Conservation (phyloP, 129 eudicot species). For the Erigeron canadensis region DNA sequence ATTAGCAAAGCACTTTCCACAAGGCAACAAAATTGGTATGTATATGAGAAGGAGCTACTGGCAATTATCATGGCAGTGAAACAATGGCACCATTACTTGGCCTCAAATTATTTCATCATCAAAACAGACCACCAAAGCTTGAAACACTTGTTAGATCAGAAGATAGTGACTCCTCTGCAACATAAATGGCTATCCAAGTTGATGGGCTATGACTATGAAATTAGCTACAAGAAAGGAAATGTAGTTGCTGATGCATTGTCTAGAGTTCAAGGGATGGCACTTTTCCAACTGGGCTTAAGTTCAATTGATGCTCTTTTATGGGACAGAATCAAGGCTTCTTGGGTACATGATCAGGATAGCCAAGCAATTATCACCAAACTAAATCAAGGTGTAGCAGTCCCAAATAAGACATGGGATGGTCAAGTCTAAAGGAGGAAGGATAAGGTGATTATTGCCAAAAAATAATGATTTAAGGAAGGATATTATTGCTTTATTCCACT, state of each 20-base stretch:
- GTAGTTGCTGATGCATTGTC: background rate
- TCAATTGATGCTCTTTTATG: background rate
- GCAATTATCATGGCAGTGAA: background rate
- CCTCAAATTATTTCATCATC: background rate
- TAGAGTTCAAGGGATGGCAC: background rate
- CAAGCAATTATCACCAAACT: too few species aligned
- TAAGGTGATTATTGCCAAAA: background rate
- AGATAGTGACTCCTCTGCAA: too few species aligned
- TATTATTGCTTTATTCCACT: background rate
- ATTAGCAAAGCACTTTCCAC: background rate
- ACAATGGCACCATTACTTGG: background rate
- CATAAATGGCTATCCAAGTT: background rate
- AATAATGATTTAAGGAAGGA: background rate
- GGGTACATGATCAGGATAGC: too few species aligned
- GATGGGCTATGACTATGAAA: background rate
- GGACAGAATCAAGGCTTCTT: background rate
- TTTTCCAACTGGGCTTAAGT: too few species aligned
- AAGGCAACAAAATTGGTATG: background rate
- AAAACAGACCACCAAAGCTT: background rate
- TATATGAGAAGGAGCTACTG: background rate
- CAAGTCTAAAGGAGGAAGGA: too few species aligned
- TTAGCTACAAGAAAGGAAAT: background rate
- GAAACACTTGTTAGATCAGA: too few species aligned
- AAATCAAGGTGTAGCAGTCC: too few species aligned
- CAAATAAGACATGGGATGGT: too few species aligned